phyloP scores from a whole-genome alignment of 164 flowering plant species.

The Saururus chinensis region DNA sequence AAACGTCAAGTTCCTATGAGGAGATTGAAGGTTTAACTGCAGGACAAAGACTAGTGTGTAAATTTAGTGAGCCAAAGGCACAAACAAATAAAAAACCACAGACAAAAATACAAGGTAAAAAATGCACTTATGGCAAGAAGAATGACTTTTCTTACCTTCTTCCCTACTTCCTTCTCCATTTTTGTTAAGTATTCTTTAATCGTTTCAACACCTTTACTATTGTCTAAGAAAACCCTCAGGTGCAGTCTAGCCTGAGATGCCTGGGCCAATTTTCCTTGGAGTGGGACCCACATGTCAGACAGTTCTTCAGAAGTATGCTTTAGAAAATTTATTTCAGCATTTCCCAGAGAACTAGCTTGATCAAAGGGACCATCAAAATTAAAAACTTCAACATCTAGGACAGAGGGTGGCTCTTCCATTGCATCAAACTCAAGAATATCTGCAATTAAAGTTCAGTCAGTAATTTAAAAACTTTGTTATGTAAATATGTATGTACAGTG shows the following conservation, averaged over 20 bases:
- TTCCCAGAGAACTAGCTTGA: constrained; percentile 65
- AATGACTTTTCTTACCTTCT: constrained; percentile 39
- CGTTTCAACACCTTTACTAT: constrained; percentile 57
- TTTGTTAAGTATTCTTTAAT: constrained; percentile 58
- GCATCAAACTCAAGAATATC: constrained; percentile 89
- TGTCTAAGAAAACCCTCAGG: constrained; percentile 66
- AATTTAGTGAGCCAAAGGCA: background rate
- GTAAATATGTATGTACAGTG: background rate
- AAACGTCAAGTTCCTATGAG: constrained; percentile 59
- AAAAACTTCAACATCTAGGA: constrained; percentile 73
- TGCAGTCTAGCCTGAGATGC: constrained; percentile 66
- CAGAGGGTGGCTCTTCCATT: constrained; percentile 80
- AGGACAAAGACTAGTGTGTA: constrained; percentile 3
- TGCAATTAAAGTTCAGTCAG: constrained; percentile 17
- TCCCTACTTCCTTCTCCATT: constrained; percentile 84
- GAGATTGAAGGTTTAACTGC: constrained; percentile 63
- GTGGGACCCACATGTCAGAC: constrained; percentile 69
- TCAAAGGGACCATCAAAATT: constrained; percentile 84
- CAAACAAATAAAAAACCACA: background rate
- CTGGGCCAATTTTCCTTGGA: constrained; percentile 62
- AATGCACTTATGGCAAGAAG: too few relatives aligned
- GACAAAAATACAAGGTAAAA: background rate
- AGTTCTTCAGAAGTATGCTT: constrained; percentile 53
- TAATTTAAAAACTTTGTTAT: too few relatives aligned
- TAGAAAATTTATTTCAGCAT: constrained; percentile 70